Base-by-base conservation (phyloP, 305 asterid species). In the Andrographis paniculata region DNA sequence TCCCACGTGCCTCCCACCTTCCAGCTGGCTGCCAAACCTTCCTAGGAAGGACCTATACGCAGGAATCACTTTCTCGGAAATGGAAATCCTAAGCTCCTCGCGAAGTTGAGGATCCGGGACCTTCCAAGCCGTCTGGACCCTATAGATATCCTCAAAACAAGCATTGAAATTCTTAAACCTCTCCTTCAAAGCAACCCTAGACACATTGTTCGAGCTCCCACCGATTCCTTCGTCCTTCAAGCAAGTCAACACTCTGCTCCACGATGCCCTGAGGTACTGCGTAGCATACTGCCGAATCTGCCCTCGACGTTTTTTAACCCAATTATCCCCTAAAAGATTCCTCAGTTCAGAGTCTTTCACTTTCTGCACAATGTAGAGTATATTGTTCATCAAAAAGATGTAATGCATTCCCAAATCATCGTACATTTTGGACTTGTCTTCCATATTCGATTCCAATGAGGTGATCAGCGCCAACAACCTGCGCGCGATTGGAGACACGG, bases 91-190 rank as follows among this genome's bases (percentile, higher is more conserved):
- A 40, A 82, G 91, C 56, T 82, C 94, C 54, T 79, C 91, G 0
- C 91, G 78, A 17, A 82, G 84, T 59, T 82, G 94, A 39, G 69
- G 62, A 65, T 91, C 96, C 9, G 92, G 95, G 20, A 91, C 95
- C 74, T 86, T 91, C 99, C 99, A 91, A 55, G 89, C 84, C 0
- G 96, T 82, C 84, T 17, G 91, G 78, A 70, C 64, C 70, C 91
- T 67, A 49, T 79, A 79, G 12, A 72, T 70, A 20, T 82, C 94
- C 56, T 82, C 91, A 48, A 82, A 82, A 59, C 87, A 82, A 14
- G 76, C 65, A 37, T 79, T 82, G 68, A 82, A 79, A 57, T 54
- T 79, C 73, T 82, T 82, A 58, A 82, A 76, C 37, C 79, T 74
- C 55, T 82, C 91, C 64, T 82, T 91, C 66, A 91, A 65, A 64